Percentiles rank a stretch among this genome's conserved stretches.
phyloP scores from a whole-genome alignment of 1,284 basidiomycete genomes.

The Tausonia pullulans region DNA sequence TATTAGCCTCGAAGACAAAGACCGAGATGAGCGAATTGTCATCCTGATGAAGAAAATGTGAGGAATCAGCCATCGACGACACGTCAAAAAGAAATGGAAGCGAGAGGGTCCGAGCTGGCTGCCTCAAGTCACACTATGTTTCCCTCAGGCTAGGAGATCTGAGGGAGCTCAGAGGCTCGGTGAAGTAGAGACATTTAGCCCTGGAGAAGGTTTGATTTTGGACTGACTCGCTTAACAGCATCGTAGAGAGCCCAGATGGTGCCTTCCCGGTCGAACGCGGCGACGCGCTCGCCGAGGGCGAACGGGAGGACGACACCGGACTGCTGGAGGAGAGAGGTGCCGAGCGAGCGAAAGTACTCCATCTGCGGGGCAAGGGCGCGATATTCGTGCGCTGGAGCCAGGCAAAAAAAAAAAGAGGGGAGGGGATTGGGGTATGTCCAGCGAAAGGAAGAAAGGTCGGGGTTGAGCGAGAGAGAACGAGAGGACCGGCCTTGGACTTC shows the following conservation, averaged over 20 bases:
- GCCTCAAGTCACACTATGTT: too few species aligned
- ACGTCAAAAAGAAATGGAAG: background rate
- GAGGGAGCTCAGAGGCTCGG: too few species aligned
- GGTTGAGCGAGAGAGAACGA: too few species aligned
- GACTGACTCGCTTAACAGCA: constrained; percentile 67
- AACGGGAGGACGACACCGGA: constrained; percentile 84
- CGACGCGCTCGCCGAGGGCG: constrained; percentile 63
- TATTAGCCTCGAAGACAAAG: constrained; percentile 69
- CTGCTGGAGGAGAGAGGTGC: constrained; percentile 68
- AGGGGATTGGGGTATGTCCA: too few species aligned
- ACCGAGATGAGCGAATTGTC: constrained; percentile 73
- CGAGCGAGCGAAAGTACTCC: constrained; percentile 38
- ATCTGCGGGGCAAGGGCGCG: constrained; percentile 19
- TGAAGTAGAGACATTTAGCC: too few species aligned
- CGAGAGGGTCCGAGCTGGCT: background rate
- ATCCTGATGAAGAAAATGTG: constrained; percentile 47
- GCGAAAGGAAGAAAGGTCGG: too few species aligned
- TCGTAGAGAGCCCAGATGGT: constrained; percentile 80
- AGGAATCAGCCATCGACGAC: background rate
- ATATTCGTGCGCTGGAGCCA: too few species aligned
- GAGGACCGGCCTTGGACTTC: too few species aligned
- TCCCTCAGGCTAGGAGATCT: too few species aligned
- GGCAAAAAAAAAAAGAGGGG: too few species aligned
- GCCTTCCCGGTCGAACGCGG: constrained; percentile 47
- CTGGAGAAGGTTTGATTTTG: background rate